Conservation (phyloP, 306 rosid species). For the Corylus avellana region DNA sequence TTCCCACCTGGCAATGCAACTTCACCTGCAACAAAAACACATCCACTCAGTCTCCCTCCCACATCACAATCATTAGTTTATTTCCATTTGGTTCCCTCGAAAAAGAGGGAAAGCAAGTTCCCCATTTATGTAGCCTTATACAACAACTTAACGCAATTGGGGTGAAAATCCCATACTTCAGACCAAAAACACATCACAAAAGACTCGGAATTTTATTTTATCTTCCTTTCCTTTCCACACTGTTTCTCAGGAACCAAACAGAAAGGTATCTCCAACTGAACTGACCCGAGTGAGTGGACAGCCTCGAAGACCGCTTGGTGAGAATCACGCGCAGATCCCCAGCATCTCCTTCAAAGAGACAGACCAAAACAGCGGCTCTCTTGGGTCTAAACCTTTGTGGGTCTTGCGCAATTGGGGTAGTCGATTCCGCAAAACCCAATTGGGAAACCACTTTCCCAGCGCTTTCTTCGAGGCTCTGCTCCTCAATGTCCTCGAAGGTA, state of each 20-base stretch:
- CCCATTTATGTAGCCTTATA: neutral
- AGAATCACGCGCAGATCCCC: slow-evolving; percentile 90
- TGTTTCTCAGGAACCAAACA: slow-evolving; percentile 21
- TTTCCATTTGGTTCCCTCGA: neutral
- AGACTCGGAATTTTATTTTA: neutral
- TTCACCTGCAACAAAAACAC: slow-evolving; percentile 60
- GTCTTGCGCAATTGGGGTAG: slow-evolving; percentile 49
- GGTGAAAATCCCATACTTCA: neutral
- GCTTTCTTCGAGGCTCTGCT: slow-evolving; percentile 52
- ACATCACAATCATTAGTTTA: slow-evolving; percentile 10
- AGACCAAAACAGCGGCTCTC: slow-evolving; percentile 88
- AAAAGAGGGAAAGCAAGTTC: neutral
- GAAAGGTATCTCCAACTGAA: slow-evolving; percentile 1
- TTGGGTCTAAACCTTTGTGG: slow-evolving; percentile 60
- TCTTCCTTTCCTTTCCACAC: neutral
- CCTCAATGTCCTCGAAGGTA: slow-evolving; percentile 56
- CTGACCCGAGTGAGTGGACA: slow-evolving; percentile 87
- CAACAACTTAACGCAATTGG: neutral
- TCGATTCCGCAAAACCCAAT: slow-evolving; percentile 81
- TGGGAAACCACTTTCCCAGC: slow-evolving; percentile 73
- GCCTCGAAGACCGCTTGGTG: slow-evolving; percentile 72
- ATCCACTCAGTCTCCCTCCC: neutral
- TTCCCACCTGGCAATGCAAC: slow-evolving; percentile 97
- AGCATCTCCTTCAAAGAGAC: slow-evolving; percentile 78
- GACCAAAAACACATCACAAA: neutral